These are phyloP conservation scores for Talaromyces sp. DNA, from an alignment of 2,329 filamentous ascomycete species.

Conservation along the genomic window DNA sequence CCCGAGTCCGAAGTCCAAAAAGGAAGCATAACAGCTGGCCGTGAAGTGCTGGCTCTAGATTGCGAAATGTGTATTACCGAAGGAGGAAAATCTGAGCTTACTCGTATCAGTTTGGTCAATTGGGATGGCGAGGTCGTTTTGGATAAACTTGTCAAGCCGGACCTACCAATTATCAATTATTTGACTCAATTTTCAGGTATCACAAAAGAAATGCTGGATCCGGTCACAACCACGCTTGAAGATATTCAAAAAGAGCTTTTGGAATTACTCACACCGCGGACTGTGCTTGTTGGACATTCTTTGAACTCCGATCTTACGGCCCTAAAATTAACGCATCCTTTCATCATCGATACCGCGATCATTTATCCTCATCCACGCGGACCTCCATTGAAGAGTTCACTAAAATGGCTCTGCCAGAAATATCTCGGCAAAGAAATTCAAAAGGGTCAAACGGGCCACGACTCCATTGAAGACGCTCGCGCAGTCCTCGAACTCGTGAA, in stretches of 20 bases:
- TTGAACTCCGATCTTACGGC: conserved; percentile 62
- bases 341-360: conserved; percentile 85
- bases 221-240: conserved; percentile 72
- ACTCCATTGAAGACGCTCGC: conserved; percentile 86
- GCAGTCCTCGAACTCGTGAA: conserved; percentile 91
- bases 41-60: conserved; percentile 74
- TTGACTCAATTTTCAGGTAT: conserved; percentile 90
- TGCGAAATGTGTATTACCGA: conserved; percentile 97
- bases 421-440: conserved; percentile 86
- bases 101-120: conserved; percentile 76
- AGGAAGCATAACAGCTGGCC: conserved; percentile 78
- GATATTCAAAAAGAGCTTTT: conserved; percentile 80
- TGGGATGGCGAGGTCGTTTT: conserved; percentile 81
- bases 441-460: conserved; percentile 71
- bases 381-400: conserved; percentile 78
- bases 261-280: conserved; percentile 54
- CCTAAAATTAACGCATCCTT: conserved; percentile 81
- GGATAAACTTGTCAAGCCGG: conserved; percentile 88
- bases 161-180: conserved; percentile 84
- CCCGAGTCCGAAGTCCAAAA: conserved; percentile 67
- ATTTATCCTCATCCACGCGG: conserved; percentile 88
- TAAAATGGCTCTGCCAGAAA: conserved; percentile 84
- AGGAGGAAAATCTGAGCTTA: conserved; percentile 72
- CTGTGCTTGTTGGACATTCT: conserved; percentile 46
- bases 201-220: conserved; percentile 74